These are phyloP conservation scores for Hypoxylon perforatum DNA, from an alignment of 495 filamentous ascomycete genomes.

Conservation along the genomic window DNA sequence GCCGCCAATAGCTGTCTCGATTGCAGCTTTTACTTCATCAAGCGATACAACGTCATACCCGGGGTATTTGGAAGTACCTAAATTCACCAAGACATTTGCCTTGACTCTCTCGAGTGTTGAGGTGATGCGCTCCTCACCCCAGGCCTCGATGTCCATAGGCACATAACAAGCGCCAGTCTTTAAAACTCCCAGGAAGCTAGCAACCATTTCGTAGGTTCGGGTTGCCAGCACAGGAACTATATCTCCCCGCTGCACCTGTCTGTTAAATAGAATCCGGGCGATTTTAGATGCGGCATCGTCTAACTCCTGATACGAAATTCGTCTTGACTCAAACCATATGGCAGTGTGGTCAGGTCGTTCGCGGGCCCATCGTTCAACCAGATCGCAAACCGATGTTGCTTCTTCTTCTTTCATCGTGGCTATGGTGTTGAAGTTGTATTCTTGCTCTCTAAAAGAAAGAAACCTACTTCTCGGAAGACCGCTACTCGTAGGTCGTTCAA, in stretches of 20 bases:
- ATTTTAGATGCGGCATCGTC: constrained; percentile 9
- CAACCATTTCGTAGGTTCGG: constrained; percentile 28
- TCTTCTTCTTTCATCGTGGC: not conserved
- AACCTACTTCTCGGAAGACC: too few species aligned
- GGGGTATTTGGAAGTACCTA: not conserved
- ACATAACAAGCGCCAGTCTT: constrained; percentile 42
- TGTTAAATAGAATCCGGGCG: not conserved
- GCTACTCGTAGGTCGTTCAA: too few species aligned
- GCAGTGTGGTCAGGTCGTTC: constrained; percentile 10
- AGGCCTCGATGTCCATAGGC: constrained; percentile 42
- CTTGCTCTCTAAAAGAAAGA: not conserved
- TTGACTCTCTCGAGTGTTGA: constrained; percentile 15
- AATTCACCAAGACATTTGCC: constrained; percentile 3
- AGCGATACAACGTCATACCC: constrained; percentile 1
- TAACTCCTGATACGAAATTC: constrained; percentile 5
- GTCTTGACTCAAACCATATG: constrained; percentile 1
- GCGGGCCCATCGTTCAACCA: not conserved
- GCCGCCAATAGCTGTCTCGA: not conserved
- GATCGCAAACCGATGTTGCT: constrained; percentile 3
- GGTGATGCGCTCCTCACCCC: constrained; percentile 35
- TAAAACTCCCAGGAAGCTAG: constrained; percentile 32
- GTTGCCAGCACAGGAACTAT: constrained; percentile 20
- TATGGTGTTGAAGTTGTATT: not conserved
- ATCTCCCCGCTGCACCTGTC: constrained; percentile 3
- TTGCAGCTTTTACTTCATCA: not conserved